Evolutionary conservation across 1,139 yeast genomes (phyloP).

Genomic region (Chernovozyma sophiae-reginae): DNA sequence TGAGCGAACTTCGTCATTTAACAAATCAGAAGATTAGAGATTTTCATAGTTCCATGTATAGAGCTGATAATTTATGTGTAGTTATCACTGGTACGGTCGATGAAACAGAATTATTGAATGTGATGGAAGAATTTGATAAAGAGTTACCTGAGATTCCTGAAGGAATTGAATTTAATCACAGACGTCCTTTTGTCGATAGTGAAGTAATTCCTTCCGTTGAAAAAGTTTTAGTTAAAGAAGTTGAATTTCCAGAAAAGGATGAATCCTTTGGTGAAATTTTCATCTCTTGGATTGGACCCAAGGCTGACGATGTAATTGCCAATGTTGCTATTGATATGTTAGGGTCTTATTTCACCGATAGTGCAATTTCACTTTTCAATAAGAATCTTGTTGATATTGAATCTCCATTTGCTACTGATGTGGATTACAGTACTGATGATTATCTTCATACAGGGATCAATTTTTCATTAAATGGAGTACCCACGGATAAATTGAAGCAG

Average conservation of each 20-base stretch:
- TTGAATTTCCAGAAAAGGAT: constrained; percentile 86
- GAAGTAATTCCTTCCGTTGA: constrained; percentile 38
- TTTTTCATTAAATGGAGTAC: constrained; percentile 69
- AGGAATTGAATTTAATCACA: not conserved
- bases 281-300: constrained; percentile 84
- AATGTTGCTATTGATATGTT: constrained; percentile 70
- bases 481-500: constrained; percentile 54
- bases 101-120: constrained; percentile 58
- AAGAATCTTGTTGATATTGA: constrained; percentile 74
- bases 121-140: constrained; percentile 62
- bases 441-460: constrained; percentile 57
- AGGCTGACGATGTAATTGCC: constrained; percentile 44
- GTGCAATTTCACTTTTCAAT: constrained; percentile 66
- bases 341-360: constrained; percentile 72
- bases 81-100: constrained; percentile 84
- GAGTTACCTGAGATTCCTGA: constrained; percentile 36
- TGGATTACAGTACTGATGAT: constrained; percentile 67
- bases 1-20: constrained; percentile 69
- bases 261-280: constrained; percentile 77
- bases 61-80: constrained; percentile 81
- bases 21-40: constrained; percentile 69
- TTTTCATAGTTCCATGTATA: constrained; percentile 69
- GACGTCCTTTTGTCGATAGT: constrained; percentile 82
- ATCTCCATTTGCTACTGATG: constrained; percentile 75
- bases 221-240: constrained; percentile 40